These are phyloP conservation scores for Leucocoprinus birnbaumii DNA, from an alignment of 768 basidiomycete genomes.

Conservation along the genomic window DNA sequence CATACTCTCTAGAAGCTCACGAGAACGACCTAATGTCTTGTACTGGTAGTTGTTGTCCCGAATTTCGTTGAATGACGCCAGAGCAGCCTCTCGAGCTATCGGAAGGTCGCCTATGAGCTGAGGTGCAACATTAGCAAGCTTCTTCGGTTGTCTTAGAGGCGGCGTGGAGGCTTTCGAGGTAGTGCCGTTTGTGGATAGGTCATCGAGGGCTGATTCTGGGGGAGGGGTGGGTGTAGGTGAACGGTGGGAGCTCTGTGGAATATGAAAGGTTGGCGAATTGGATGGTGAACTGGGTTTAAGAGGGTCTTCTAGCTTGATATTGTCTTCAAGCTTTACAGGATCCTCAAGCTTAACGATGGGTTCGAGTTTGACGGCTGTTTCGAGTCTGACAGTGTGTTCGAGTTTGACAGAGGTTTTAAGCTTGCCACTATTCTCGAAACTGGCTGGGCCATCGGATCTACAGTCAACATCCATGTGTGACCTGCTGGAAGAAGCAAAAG, in stretches of 20 bases:
- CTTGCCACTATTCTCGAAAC: too few relatives aligned
- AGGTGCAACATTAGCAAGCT: constrained; percentile 30
- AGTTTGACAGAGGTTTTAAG: not conserved
- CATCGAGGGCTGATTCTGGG: constrained; percentile 19
- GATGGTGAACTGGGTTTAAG: constrained; percentile 19
- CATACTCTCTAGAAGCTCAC: constrained; percentile 90
- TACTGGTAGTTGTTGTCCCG: constrained; percentile 83
- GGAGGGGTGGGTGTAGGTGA: constrained; percentile 31
- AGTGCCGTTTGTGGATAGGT: constrained; percentile 21
- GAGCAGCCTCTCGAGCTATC: constrained; percentile 68
- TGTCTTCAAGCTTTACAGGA: constrained; percentile 23
- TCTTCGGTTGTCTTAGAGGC: constrained; percentile 26
- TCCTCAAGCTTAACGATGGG: not conserved
- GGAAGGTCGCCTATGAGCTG: constrained; percentile 85
- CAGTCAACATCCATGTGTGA: constrained; percentile 27
- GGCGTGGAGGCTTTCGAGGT: constrained; percentile 40
- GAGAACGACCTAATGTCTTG: constrained; percentile 80
- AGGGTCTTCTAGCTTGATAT: not conserved
- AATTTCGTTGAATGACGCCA: constrained; percentile 72
- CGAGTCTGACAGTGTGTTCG: not conserved
- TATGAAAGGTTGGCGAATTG: constrained; percentile 33
- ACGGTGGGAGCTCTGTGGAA: constrained; percentile 28
- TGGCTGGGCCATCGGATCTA: constrained; percentile 25
- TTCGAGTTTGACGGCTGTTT: not conserved
- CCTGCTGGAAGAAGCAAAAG: constrained; percentile 22